phyloP scores from a whole-genome alignment of 768 basidiomycete species.

The Artomyces pyxidatus region DNA sequence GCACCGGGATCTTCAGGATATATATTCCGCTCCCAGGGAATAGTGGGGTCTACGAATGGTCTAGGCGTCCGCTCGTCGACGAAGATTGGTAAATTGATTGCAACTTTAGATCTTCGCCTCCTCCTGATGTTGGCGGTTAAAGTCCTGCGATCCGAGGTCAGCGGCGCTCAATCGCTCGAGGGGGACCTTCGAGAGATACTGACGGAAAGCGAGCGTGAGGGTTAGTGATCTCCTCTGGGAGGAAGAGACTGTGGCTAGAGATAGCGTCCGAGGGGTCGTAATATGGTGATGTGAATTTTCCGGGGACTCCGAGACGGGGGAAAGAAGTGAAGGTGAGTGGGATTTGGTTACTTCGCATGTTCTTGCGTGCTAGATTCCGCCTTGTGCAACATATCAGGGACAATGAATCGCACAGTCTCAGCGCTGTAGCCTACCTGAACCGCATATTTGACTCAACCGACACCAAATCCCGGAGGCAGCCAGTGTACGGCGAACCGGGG shows the following conservation, averaged over 20 bases:
- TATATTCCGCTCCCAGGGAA: constrained; percentile 77
- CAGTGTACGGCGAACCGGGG: constrained; percentile 91
- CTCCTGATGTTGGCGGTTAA: constrained; percentile 94
- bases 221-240: constrained; percentile 94
- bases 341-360: constrained; percentile 79
- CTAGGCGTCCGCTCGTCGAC: constrained; percentile 80
- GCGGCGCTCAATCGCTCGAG: neutral
- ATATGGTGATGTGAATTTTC: constrained; percentile 89
- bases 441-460: constrained; percentile 94
- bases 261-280: constrained; percentile 65
- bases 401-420: constrained; percentile 1
- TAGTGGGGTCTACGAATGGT: constrained; percentile 89
- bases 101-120: constrained; percentile 87
- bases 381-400: constrained; percentile 32
- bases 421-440: constrained; percentile 48
- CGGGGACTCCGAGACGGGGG: constrained; percentile 83
- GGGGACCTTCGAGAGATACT: constrained; percentile 21
- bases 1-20: constrained; percentile 81
- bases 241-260: constrained; percentile 89
- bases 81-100: constrained; percentile 91
- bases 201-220: constrained; percentile 97
- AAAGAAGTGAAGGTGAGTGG: constrained; percentile 94
- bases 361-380: constrained; percentile 73
- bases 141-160: constrained; percentile 45
- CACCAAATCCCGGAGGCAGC: constrained; percentile 76